Evolutionary conservation across 2,329 filamentous ascomycete species (phyloP).

Genomic region (Ophiostoma sp.): DNA sequence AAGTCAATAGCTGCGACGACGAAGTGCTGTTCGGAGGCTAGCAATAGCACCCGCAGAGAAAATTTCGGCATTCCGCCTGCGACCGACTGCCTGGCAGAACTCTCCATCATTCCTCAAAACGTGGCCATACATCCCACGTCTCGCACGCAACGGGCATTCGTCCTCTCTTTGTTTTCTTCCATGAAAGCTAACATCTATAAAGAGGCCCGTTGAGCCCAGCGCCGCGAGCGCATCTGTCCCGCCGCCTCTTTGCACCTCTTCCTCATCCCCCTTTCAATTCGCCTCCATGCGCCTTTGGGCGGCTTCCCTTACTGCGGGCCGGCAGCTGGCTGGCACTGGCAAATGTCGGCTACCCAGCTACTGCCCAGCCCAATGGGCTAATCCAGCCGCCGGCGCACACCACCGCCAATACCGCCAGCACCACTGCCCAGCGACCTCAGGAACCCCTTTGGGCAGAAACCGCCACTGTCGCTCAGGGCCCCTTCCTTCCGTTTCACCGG

Average conservation of each 20-base stretch:
- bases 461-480: too few species aligned
- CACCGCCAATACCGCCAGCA: not conserved
- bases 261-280: not conserved
- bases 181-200: too few species aligned
- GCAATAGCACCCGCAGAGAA: not conserved
- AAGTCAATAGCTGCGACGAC: too few species aligned
- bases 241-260: too few species aligned
- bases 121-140: not conserved
- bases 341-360: not conserved
- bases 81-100: not conserved
- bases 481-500: conserved; percentile 1
- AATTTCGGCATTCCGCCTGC: not conserved
- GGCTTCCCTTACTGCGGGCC: not conserved
- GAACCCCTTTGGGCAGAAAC: not conserved
- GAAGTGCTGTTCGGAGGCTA: too few species aligned
- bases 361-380: not conserved
- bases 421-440: not conserved
- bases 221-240: too few species aligned
- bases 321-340: conserved; percentile 12
- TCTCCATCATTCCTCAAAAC: not conserved
- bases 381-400: conserved; percentile 2
- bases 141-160: too few species aligned
- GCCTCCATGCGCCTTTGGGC: too few species aligned
- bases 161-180: too few species aligned
- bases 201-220: too few species aligned